phyloP scores from a whole-genome alignment of 2,329 filamentous ascomycete genomes.

The Sarocladium oryzae region DNA sequence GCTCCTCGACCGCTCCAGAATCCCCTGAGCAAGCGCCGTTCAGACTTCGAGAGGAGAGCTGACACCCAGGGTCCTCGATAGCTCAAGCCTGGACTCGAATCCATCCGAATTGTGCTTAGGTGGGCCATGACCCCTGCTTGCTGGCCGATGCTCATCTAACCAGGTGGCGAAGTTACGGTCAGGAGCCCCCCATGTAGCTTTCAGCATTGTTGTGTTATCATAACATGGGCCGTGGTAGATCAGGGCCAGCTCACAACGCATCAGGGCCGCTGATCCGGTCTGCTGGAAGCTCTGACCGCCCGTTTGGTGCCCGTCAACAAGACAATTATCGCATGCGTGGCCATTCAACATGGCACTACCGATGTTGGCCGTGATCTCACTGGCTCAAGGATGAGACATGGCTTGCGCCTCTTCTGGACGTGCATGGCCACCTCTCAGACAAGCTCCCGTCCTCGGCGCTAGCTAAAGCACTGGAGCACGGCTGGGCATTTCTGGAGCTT shows the following conservation, averaged over 20 bases:
- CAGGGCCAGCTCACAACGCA: slow-evolving; percentile 1
- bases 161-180: neutral
- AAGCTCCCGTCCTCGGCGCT: neutral
- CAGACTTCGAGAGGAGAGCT: neutral
- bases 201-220: slow-evolving; percentile 7
- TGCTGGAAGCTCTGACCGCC: neutral
- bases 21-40: neutral
- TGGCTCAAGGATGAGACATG: slow-evolving; percentile 2
- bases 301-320: neutral
- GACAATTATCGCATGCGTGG: neutral
- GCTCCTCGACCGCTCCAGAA: slow-evolving; percentile 4
- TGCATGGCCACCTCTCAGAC: slow-evolving; percentile 6
- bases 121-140: slow-evolving; percentile 4
- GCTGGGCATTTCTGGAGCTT: slow-evolving; percentile 7
- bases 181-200: slow-evolving; percentile 3
- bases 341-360: neutral
- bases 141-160: slow-evolving; percentile 7
- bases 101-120: neutral
- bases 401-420: slow-evolving; percentile 1
- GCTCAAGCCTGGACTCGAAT: neutral
- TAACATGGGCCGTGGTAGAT: neutral
- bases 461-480: slow-evolving; percentile 2
- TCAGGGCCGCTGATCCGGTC: neutral
- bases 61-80: neutral
- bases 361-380: neutral